Conservation (phyloP, 2,329 filamentous ascomycete species). For the Elsinoe arachidis region DNA sequence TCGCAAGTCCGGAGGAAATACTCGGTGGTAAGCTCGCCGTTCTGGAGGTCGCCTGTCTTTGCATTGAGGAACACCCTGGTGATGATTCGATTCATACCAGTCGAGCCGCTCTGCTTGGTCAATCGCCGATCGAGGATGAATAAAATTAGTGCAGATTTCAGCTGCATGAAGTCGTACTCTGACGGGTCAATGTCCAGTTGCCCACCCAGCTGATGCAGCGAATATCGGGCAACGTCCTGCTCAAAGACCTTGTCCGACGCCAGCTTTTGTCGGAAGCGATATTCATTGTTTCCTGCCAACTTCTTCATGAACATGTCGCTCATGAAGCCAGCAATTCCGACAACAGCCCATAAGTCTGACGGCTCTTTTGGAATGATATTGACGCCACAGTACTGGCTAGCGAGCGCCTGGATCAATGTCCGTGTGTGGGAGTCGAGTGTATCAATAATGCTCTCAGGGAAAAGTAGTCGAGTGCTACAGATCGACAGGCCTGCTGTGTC, state of each 20-base stretch:
- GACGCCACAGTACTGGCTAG: slow-evolving; percentile 89
- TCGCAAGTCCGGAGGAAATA: slow-evolving; percentile 78
- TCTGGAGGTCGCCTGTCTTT: slow-evolving; percentile 67
- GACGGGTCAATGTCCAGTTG: slow-evolving; percentile 70
- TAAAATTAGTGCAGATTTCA: slow-evolving; percentile 84
- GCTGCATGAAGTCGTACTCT: slow-evolving; percentile 80
- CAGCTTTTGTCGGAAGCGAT: slow-evolving; percentile 79
- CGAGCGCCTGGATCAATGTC: slow-evolving; percentile 71
- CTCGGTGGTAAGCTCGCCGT: slow-evolving; percentile 62
- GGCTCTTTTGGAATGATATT: slow-evolving; percentile 78
- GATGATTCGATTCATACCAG: slow-evolving; percentile 76
- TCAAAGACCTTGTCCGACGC: slow-evolving; percentile 75
- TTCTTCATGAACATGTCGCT: slow-evolving; percentile 86
- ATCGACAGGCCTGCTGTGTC: slow-evolving; percentile 77
- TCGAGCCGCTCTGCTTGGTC: slow-evolving; percentile 76
- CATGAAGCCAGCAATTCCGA: slow-evolving; percentile 90
- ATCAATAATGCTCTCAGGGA: slow-evolving; percentile 77
- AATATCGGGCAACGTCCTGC: slow-evolving; percentile 71
- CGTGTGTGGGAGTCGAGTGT: slow-evolving; percentile 73
- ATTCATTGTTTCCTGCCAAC: slow-evolving; percentile 89
- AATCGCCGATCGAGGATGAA: slow-evolving; percentile 90
- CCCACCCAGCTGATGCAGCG: slow-evolving; percentile 70
- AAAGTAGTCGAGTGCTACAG: slow-evolving; percentile 77
- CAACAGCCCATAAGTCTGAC: slow-evolving; percentile 77
- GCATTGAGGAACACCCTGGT: slow-evolving; percentile 78